Evolutionary conservation across 2,329 filamentous ascomycete genomes (phyloP).

Genomic region (Aureobasidium sp.): DNA sequence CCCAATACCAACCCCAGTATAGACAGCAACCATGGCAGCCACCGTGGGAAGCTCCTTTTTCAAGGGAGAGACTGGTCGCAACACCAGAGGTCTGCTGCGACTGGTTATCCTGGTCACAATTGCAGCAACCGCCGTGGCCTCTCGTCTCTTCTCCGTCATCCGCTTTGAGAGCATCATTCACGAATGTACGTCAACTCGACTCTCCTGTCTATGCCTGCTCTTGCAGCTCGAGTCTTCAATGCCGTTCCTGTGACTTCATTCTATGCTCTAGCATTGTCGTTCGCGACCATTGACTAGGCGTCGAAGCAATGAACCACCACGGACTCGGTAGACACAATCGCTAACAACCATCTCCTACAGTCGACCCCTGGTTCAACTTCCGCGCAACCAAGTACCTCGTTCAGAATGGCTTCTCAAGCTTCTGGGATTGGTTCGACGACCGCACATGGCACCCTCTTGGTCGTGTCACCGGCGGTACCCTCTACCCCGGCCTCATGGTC

Average conservation of each 20-base stretch:
- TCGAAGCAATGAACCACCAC: not conserved
- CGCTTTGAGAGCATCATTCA: slow-evolving; percentile 99
- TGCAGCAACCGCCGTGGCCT: slow-evolving; percentile 82
- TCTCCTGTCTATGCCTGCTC: not conserved
- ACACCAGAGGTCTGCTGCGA: slow-evolving; percentile 74
- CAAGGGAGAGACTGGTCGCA: slow-evolving; percentile 71
- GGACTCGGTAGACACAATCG: not conserved
- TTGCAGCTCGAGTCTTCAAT: not conserved
- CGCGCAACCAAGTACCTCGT: slow-evolving; percentile 96
- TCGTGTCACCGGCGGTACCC: slow-evolving; percentile 95
- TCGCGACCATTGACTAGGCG: not conserved
- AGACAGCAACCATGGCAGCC: slow-evolving; percentile 26
- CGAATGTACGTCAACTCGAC: slow-evolving; percentile 65
- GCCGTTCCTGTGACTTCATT: too few relatives aligned
- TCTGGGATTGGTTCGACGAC: slow-evolving; percentile 99
- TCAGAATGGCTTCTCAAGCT: slow-evolving; percentile 93
- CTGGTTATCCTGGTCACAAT: slow-evolving; percentile 87
- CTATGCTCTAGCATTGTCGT: not conserved
- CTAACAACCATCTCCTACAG: slow-evolving; percentile 38
- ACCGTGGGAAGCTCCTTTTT: slow-evolving; percentile 46
- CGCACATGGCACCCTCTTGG: slow-evolving; percentile 99
- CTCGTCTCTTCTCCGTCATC: slow-evolving; percentile 96
- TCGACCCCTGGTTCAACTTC: slow-evolving; percentile 99
- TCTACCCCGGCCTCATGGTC: slow-evolving; percentile 98
- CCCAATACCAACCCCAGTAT: not conserved